These are phyloP conservation scores for Cytospora paraplurivora DNA, from an alignment of 2,329 filamentous ascomycete species.

Conservation along the genomic window DNA sequence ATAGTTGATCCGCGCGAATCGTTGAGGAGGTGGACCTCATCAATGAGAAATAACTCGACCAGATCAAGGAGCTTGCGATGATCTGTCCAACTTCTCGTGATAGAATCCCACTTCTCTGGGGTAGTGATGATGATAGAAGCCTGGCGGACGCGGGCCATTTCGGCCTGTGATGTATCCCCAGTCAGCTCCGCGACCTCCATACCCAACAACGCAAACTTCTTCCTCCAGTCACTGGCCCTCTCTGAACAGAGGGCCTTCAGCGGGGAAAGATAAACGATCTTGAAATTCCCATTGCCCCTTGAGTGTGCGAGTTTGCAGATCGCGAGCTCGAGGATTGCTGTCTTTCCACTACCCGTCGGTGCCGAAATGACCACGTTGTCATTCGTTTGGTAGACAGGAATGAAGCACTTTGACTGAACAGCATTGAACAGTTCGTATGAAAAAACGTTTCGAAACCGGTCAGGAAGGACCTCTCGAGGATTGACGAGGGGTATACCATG, in stretches of 20 bases:
- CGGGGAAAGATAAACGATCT: slow-evolving; percentile 82
- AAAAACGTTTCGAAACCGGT: slow-evolving; percentile 70
- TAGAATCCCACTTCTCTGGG: slow-evolving; percentile 89
- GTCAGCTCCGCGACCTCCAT: slow-evolving; percentile 77
- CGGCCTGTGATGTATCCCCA: slow-evolving; percentile 71
- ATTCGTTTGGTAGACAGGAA: slow-evolving; percentile 63
- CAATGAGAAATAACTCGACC: slow-evolving; percentile 79
- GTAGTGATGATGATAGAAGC: slow-evolving; percentile 85
- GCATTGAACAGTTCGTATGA: slow-evolving; percentile 77
- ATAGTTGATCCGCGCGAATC: slow-evolving; percentile 77
- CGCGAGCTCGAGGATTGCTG: slow-evolving; percentile 77
- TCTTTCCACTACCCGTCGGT: slow-evolving; percentile 86
- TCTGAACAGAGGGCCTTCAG: slow-evolving; percentile 84
- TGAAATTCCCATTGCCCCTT: slow-evolving; percentile 63
- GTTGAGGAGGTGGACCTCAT: slow-evolving; percentile 86
- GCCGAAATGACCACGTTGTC: slow-evolving; percentile 80
- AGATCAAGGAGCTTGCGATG: slow-evolving; percentile 73
- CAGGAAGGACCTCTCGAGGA: slow-evolving; percentile 59
- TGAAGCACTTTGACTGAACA: slow-evolving; percentile 79
- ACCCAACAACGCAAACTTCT: slow-evolving; percentile 69
- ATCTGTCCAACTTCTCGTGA: slow-evolving; percentile 85
- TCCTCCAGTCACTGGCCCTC: slow-evolving; percentile 73
- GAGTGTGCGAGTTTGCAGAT: slow-evolving; percentile 70
- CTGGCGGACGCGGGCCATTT: slow-evolving; percentile 68
- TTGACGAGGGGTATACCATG: slow-evolving; percentile 45